Percentiles rank a stretch among this genome's conserved stretches.
Conservation (phyloP, 306 rosid genomes). For the Sesbania bispinosa region DNA sequence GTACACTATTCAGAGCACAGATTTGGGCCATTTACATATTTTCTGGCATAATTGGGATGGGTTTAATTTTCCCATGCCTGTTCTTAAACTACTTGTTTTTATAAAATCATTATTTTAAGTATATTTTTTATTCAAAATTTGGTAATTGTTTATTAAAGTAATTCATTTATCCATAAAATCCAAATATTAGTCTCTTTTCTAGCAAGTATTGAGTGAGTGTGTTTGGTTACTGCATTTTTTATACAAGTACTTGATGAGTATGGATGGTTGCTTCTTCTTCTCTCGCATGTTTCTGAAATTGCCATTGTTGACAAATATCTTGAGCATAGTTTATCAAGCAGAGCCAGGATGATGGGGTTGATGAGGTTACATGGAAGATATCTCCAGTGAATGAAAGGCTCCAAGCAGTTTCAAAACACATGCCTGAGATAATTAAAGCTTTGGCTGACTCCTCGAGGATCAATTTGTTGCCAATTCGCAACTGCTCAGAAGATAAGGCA, state of each 20-base stretch:
- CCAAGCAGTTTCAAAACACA: slow-evolving; percentile 65
- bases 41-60: neutral
- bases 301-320: slow-evolving; percentile 13
- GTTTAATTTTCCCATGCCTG: neutral
- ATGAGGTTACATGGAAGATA: slow-evolving; percentile 90
- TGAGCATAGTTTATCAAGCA: slow-evolving; percentile 72
- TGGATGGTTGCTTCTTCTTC: neutral
- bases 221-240: neutral
- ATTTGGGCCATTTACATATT: neutral
- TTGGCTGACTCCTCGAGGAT: slow-evolving; percentile 78
- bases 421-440: slow-evolving; percentile 62
- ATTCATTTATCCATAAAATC: neutral
- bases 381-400: slow-evolving; percentile 90
- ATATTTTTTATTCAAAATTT: neutral
- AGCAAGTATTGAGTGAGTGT: neutral
- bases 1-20: neutral
- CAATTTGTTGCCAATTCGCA: slow-evolving; percentile 44
- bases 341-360: slow-evolving; percentile 83
- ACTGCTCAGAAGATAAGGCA: slow-evolving; percentile 61
- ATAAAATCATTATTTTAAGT: neutral
- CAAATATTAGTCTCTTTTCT: neutral
- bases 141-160: neutral
- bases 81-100: neutral
- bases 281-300: neutral
- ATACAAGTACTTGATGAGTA: neutral